phyloP scores from a whole-genome alignment of 2,329 filamentous ascomycete species.

The Arthroderma sp. region DNA sequence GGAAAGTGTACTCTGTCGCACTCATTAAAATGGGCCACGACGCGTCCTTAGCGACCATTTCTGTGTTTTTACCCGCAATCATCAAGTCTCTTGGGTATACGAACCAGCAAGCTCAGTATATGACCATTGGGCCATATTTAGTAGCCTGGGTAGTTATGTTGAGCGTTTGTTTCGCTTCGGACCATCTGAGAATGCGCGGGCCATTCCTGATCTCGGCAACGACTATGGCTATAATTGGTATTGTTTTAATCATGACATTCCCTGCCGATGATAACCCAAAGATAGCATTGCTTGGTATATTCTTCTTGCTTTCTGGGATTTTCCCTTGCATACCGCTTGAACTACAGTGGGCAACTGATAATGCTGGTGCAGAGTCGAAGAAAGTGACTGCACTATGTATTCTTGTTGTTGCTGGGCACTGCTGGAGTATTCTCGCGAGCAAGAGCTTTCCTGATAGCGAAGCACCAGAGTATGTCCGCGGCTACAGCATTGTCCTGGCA shows the following conservation, averaged over 20 bases:
- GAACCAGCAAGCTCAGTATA: slow-evolving; percentile 37
- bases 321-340: slow-evolving; percentile 10
- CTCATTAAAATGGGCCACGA: slow-evolving; percentile 12
- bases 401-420: slow-evolving; percentile 10
- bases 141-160: slow-evolving; percentile 50
- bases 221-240: slow-evolving; percentile 40
- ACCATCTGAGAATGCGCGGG: slow-evolving; percentile 40
- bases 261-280: slow-evolving; percentile 8
- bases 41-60: slow-evolving; percentile 22
- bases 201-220: slow-evolving; percentile 41
- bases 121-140: slow-evolving; percentile 44
- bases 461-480: slow-evolving; percentile 6
- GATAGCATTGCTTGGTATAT: slow-evolving; percentile 7
- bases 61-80: slow-evolving; percentile 32
- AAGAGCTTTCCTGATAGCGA: slow-evolving; percentile 9
- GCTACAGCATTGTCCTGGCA: slow-evolving; percentile 9
- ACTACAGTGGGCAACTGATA: slow-evolving; percentile 11
- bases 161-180: slow-evolving; percentile 36
- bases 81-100: slow-evolving; percentile 42
- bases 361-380: slow-evolving; percentile 10
- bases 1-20: slow-evolving; percentile 9
- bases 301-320: slow-evolving; percentile 8
- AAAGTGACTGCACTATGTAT: slow-evolving; percentile 9
- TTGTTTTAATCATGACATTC: slow-evolving; percentile 5
- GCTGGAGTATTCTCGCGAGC: slow-evolving; percentile 12